These are phyloP conservation scores for Quercus glauca DNA, from an alignment of 306 rosid species.

Conservation along the genomic window DNA sequence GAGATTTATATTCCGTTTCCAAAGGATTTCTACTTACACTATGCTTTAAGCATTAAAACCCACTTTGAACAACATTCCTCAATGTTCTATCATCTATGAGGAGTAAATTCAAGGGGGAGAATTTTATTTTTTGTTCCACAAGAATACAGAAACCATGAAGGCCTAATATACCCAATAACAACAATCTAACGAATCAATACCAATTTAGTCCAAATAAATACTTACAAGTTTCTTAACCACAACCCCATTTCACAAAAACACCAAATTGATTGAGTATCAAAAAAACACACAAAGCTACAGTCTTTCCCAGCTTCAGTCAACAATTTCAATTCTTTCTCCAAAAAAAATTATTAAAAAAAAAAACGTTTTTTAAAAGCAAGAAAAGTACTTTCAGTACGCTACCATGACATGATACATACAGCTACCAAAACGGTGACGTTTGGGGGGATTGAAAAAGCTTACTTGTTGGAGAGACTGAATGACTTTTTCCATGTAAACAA, in stretches of 20 bases:
- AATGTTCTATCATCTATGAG: too few species aligned
- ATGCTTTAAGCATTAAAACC: not conserved
- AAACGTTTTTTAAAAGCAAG: too few species aligned
- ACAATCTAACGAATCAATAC: not conserved
- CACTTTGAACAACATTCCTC: not conserved
- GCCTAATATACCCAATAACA: not conserved
- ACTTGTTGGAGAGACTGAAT: conserved; percentile 83
- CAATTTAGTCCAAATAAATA: not conserved
- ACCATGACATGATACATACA: not conserved
- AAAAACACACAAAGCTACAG: not conserved
- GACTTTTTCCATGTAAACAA: conserved; percentile 95
- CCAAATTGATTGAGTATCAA: not conserved
- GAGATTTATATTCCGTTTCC: not conserved
- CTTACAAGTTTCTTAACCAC: not conserved
- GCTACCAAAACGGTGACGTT: not conserved
- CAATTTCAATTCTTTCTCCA: not conserved
- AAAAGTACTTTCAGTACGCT: not conserved
- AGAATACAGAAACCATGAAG: not conserved
- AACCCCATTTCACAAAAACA: not conserved
- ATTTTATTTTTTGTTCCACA: too few species aligned
- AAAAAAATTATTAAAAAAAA: too few species aligned
- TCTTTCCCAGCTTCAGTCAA: not conserved
- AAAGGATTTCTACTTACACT: not conserved
- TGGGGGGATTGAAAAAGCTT: conserved; percentile 1
- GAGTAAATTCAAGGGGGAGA: too few species aligned